Evolutionary conservation across 257 asterid genomes (phyloP).

Genomic region (Primulina huaijiensis): DNA sequence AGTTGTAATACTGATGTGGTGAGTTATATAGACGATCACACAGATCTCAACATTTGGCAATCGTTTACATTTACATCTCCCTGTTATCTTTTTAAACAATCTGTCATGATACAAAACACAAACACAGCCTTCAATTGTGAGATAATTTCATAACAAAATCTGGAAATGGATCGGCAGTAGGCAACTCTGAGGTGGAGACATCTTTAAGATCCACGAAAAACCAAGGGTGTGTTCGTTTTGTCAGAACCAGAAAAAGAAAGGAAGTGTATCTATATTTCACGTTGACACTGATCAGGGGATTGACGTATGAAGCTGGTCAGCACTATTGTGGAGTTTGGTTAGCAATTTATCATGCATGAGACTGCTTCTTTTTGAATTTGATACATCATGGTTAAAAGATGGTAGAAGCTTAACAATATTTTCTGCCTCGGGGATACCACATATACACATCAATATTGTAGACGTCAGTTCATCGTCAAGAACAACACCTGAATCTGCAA

Average conservation of each 20-base stretch:
- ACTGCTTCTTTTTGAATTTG: slow-evolving; percentile 30
- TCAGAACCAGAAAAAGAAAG: slow-evolving; percentile 6
- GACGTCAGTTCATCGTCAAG: slow-evolving; percentile 54
- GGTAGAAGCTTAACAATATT: slow-evolving; percentile 51
- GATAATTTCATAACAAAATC: background rate
- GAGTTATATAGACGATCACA: too few relatives aligned
- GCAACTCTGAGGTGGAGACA: background rate
- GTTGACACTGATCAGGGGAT: slow-evolving; percentile 22
- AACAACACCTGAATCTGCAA: slow-evolving; percentile 49
- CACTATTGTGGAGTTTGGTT: slow-evolving; percentile 34
- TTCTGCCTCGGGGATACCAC: slow-evolving; percentile 43
- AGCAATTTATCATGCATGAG: slow-evolving; percentile 33
- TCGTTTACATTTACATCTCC: too few relatives aligned
- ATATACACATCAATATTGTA: slow-evolving; percentile 53
- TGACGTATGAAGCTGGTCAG: slow-evolving; percentile 32
- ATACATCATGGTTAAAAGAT: slow-evolving; percentile 32
- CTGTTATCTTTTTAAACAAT: too few relatives aligned
- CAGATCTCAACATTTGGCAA: too few relatives aligned
- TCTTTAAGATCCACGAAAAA: background rate
- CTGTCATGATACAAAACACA: too few relatives aligned
- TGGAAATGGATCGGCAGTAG: background rate
- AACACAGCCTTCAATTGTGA: background rate
- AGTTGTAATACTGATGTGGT: too few relatives aligned
- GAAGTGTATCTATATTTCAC: slow-evolving; percentile 6
- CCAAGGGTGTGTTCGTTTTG: background rate